These are phyloP conservation scores for Penicillium herquei DNA, from an alignment of 495 filamentous ascomycete genomes.

Conservation along the genomic window DNA sequence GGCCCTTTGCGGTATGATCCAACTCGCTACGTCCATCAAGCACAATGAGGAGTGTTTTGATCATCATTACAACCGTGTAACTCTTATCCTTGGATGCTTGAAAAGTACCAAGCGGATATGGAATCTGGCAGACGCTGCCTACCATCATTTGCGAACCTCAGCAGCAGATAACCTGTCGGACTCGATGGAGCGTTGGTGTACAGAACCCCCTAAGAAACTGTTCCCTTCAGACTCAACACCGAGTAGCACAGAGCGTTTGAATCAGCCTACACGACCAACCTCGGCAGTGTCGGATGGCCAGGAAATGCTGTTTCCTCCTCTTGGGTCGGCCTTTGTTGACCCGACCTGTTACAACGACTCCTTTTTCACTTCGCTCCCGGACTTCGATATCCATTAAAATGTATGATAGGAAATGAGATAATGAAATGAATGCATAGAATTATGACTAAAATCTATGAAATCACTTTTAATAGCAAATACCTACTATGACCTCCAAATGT, in stretches of 20 bases:
- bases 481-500: no score
- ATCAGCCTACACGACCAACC: constrained; percentile 12
- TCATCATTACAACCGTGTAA: constrained; percentile 43
- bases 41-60: constrained; percentile 42
- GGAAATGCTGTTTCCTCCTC: constrained; percentile 27
- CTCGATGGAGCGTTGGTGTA: constrained; percentile 33
- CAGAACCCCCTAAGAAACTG: constrained; percentile 26
- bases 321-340: constrained; percentile 31
- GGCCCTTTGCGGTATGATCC: constrained; percentile 38
- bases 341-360: constrained; percentile 36
- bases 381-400: constrained; percentile 26
- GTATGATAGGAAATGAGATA: neutral
- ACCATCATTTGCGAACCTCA: constrained; percentile 27
- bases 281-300: constrained; percentile 24
- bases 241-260: constrained; percentile 18
- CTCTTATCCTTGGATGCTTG: constrained; percentile 38
- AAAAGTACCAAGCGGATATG: constrained; percentile 37
- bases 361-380: constrained; percentile 29
- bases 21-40: constrained; percentile 34
- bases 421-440: neutral
- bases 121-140: constrained; percentile 30
- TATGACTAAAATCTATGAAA: neutral
- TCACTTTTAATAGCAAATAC: no score
- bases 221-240: constrained; percentile 22
- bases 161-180: constrained; percentile 35